Conservation (phyloP, 371 early-diverging fungal genomes). For the Mucor saturninus region DNA sequence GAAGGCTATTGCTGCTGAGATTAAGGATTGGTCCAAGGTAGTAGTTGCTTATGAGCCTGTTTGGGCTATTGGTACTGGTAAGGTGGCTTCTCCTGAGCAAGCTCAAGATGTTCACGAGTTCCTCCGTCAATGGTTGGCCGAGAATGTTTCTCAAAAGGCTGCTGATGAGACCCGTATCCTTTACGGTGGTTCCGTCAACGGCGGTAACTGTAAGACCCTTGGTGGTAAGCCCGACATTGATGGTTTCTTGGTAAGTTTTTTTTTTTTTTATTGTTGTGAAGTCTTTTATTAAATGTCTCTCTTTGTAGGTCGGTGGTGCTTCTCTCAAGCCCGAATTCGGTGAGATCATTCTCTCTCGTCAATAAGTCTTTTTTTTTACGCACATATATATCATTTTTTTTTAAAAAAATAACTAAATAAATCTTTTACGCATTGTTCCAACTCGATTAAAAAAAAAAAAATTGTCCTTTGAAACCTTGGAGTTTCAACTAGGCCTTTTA, state of each 20-base stretch:
- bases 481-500: background rate
- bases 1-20: conserved; percentile 72
- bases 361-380: conserved; percentile 14
- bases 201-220: conserved; percentile 66
- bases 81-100: conserved; percentile 95
- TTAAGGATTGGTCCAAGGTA: conserved; percentile 88
- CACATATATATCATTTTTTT: conserved; percentile 5
- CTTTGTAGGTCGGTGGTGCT: conserved; percentile 88
- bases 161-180: conserved; percentile 92
- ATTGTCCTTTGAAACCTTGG: background rate
- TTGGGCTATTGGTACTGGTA: conserved; percentile 99
- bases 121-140: conserved; percentile 88
- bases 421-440: conserved; percentile 9
- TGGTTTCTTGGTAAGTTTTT: conserved; percentile 88
- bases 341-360: conserved; percentile 68
- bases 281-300: background rate
- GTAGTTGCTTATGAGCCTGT: conserved; percentile 99
- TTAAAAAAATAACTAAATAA: conserved; percentile 1
- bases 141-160: conserved; percentile 81
- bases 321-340: conserved; percentile 91
- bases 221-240: conserved; percentile 89
- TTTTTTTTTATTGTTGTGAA: conserved; percentile 5
- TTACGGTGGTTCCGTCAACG: conserved; percentile 94
- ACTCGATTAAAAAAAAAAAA: conserved; percentile 8
- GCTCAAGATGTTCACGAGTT: conserved; percentile 96